Percentiles rank a stretch among this genome's conserved stretches.
phyloP scores from a whole-genome alignment of 805 yeast genomes.

The Yarrowia sp. region DNA sequence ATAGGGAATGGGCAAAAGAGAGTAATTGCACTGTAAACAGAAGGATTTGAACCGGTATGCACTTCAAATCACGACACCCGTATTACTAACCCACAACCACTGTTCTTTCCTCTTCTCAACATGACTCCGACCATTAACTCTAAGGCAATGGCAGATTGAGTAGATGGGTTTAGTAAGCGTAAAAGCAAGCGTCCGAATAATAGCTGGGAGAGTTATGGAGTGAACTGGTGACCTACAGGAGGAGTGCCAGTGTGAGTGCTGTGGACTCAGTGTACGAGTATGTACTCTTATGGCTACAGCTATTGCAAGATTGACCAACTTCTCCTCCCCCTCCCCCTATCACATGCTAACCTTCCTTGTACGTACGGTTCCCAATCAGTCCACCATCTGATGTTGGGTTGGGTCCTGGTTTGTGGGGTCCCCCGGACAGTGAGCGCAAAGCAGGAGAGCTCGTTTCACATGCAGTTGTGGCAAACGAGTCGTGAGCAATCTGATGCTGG shows the following conservation, averaged over 20 bases:
- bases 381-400: conserved; percentile 8
- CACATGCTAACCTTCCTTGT: conserved; percentile 24
- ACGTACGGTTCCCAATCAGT: conserved; percentile 20
- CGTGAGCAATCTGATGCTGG: background rate
- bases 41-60: no score
- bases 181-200: conserved; percentile 6
- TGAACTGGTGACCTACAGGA: no score
- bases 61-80: no score
- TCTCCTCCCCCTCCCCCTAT: conserved; percentile 1
- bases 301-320: no score
- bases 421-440: conserved; percentile 5
- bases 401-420: conserved; percentile 7
- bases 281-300: no score
- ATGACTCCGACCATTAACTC: background rate
- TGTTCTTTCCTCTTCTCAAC: no score
- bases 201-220: background rate
- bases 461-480: conserved; percentile 14
- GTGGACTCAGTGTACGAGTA: no score
- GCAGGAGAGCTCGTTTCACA: conserved; percentile 14
- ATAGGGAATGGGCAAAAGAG: no score
- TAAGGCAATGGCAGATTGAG: background rate
- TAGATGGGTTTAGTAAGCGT: conserved; percentile 1
- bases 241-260: no score
- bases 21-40: no score
- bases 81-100: no score